phyloP scores from a whole-genome alignment of 177 flowering plant species.

The Vitis hybrid region DNA sequence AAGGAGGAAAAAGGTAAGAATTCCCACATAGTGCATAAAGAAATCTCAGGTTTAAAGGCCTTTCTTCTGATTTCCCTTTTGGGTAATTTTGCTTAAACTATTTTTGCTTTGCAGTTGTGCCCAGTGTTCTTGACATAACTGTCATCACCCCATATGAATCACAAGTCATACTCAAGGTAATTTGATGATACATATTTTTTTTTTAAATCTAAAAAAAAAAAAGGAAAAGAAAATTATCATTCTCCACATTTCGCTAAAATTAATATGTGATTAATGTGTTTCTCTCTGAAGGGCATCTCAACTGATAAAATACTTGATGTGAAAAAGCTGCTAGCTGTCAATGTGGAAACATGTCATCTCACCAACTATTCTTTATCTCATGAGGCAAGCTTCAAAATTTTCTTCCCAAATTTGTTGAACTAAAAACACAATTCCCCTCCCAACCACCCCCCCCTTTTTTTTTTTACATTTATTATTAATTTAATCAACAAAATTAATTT shows the following conservation, averaged over 20 bases:
- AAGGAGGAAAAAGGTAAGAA: slow-evolving; percentile 80
- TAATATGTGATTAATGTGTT: not conserved
- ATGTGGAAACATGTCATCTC: slow-evolving; percentile 86
- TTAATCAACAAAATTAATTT: not conserved
- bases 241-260: no score
- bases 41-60: not conserved
- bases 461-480: not conserved
- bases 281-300: slow-evolving; percentile 73
- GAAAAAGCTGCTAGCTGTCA: slow-evolving; percentile 60
- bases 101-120: slow-evolving; percentile 53
- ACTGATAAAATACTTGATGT: slow-evolving; percentile 93
- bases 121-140: slow-evolving; percentile 71
- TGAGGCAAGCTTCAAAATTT: slow-evolving; percentile 43
- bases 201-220: not conserved
- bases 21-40: not conserved
- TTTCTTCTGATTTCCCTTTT: not conserved
- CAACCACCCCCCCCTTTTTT: not conserved
- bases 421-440: not conserved
- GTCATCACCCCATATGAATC: slow-evolving; percentile 82
- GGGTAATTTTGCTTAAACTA: not conserved
- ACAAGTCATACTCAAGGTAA: slow-evolving; percentile 76
- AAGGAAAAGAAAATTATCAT: not conserved
- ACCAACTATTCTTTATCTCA: slow-evolving; percentile 82
- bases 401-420: not conserved
- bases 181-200: not conserved